phyloP scores from a whole-genome alignment of 116 monocot genomes.

The Papilionanthe hybrid region DNA sequence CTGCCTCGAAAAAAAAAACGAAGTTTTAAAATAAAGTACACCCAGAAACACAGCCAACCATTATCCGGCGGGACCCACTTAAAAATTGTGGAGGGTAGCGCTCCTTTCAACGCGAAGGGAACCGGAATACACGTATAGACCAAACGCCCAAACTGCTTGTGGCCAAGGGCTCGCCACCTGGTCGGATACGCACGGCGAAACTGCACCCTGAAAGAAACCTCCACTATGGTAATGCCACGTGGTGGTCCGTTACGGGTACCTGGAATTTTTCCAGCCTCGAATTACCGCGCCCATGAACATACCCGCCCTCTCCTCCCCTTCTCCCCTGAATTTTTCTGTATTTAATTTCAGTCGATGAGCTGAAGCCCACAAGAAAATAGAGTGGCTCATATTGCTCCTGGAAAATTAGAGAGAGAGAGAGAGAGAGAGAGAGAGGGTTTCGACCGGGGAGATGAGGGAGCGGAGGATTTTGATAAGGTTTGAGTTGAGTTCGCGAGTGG shows the following conservation, averaged over 20 bases:
- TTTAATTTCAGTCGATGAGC: constrained; percentile 1
- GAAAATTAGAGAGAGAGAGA: neutral
- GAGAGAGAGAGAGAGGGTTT: no score
- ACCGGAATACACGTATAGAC: neutral
- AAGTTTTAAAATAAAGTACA: no score
- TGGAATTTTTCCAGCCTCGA: neutral
- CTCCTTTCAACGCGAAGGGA: no score
- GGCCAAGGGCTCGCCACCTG: neutral
- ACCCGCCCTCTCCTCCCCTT: no score
- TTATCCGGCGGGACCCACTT: no score
- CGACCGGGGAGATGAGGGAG: neutral
- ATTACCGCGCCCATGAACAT: neutral
- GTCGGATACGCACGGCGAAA: neutral
- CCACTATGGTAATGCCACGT: neutral
- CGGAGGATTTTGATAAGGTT: neutral
- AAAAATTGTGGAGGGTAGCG: no score
- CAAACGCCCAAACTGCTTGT: neutral
- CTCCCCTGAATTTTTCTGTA: neutral
- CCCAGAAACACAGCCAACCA: no score
- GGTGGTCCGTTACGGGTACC: neutral
- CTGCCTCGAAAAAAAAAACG: no score
- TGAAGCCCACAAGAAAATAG: constrained; percentile 40
- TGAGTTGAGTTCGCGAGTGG: neutral
- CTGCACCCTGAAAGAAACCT: neutral
- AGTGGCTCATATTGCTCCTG: constrained; percentile 40